Evolutionary conservation across 805 yeast genomes (phyloP), one percentile per base, ranked within the genome.

Genomic region (Yamadazyma olivae): DNA sequence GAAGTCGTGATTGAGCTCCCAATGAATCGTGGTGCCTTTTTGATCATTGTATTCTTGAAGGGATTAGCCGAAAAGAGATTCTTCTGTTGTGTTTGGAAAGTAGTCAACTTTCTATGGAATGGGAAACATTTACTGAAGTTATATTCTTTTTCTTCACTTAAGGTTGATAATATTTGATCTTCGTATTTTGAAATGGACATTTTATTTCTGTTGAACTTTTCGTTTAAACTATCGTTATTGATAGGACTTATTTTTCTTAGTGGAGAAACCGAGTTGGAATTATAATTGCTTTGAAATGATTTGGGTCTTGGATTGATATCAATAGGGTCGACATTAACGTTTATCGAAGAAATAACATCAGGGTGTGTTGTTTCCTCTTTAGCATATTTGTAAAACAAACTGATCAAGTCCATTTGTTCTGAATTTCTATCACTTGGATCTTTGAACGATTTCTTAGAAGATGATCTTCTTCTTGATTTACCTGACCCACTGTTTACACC

Each of bases 41-140:
- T 64, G 17, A 55, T 43, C 30, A 57, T 49, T 3, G 50, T 30
- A 5, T 39, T 25, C 18, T 36, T 40, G 32, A 45, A 45, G 8
- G 48, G 46, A 9, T 51, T 43, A n/a, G 52, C 33, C 39, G 36
- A 56, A 41, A 40, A 54, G 33, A 35, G 48, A 43, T 57, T 64
- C 70, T 30, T 78, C 69, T 40, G 84, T 70, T 35, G 88, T 56
- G 58, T 79, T 62, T 45, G 79, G 67, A 52, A 74, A 62, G 46
- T 72, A 43, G 60, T 71, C 64, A 34, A 77, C 62, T 57, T 81
- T 40, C 95, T 70, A 53, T 83, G 85, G 37, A 79, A 76, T 0
- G 97, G 97, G 59, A 87, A 89, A 48, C 91, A 86, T 49, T 80
- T 83, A 5, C 81, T 79, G 55, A 81, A 87, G 35, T 79, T 70